These are phyloP conservation scores for Alternaria sp. DNA, from an alignment of 2,329 filamentous ascomycete genomes.

Conservation along the genomic window DNA sequence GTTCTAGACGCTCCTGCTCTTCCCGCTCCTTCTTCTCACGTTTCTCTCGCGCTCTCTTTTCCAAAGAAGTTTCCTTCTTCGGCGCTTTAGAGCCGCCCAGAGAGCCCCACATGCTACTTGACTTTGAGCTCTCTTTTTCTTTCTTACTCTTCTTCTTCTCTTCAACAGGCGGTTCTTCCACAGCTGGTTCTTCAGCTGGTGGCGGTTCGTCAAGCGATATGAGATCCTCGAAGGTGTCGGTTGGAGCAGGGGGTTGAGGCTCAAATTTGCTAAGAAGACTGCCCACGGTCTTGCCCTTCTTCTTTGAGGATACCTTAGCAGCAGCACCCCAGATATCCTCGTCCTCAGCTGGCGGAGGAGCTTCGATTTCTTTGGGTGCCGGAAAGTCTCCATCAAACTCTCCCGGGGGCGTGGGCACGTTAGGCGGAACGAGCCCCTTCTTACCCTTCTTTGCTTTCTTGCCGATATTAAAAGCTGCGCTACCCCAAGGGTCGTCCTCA, in stretches of 20 bases:
- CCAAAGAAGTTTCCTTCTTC: slow-evolving; percentile 43
- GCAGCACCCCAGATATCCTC: slow-evolving; percentile 42
- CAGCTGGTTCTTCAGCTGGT: slow-evolving; percentile 17
- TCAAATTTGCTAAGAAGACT: slow-evolving; percentile 41
- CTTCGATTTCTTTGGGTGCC: slow-evolving; percentile 64
- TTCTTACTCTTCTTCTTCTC: slow-evolving; percentile 42
- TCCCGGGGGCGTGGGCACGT: slow-evolving; percentile 59
- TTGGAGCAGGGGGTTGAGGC: slow-evolving; percentile 39
- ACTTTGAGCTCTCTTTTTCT: slow-evolving; percentile 35
- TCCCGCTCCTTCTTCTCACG: slow-evolving; percentile 42
- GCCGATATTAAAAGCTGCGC: slow-evolving; percentile 50
- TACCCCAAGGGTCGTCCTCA: slow-evolving; percentile 51
- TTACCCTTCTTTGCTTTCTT: slow-evolving; percentile 66
- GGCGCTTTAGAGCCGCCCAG: slow-evolving; percentile 32
- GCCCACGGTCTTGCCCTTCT: slow-evolving; percentile 39
- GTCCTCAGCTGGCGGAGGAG: slow-evolving; percentile 46
- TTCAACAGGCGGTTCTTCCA: slow-evolving; percentile 23
- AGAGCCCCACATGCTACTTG: slow-evolving; percentile 31
- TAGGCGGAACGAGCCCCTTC: slow-evolving; percentile 60
- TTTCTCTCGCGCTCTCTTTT: slow-evolving; percentile 47
- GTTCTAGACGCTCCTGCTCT: slow-evolving; percentile 36
- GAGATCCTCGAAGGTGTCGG: slow-evolving; percentile 44
- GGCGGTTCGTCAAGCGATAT: slow-evolving; percentile 43
- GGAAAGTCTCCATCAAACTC: slow-evolving; percentile 47
- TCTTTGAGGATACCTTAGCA: slow-evolving; percentile 42